These are phyloP conservation scores for maize (Zea mays) DNA, from an alignment of 176 grass and related monocot genomes.

Conservation along the genomic window DNA sequence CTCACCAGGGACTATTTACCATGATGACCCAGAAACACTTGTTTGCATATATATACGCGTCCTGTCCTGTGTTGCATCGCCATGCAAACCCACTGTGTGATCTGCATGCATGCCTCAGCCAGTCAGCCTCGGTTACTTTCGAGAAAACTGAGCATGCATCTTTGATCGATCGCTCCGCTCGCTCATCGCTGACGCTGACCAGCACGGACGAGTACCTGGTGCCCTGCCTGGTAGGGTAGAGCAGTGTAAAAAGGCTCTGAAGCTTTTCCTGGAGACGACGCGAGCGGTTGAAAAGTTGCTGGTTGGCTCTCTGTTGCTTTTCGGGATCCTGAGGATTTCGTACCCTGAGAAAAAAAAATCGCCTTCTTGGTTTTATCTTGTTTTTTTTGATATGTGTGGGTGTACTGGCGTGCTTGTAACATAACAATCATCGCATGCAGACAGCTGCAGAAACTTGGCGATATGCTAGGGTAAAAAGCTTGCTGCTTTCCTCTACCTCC, in stretches of 20 bases:
- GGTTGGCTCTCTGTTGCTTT: constrained; percentile 9
- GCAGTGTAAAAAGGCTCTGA: constrained; percentile 26
- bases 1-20: constrained; percentile 39
- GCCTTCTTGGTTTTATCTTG: not conserved
- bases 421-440: constrained; percentile 31
- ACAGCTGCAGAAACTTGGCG: not conserved
- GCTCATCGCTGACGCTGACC: not conserved
- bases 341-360: not conserved
- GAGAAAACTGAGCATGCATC: constrained; percentile 26
- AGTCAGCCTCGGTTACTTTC: constrained; percentile 19
- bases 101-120: not conserved
- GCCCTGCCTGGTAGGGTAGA: constrained; percentile 15
- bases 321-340: not conserved
- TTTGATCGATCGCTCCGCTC: constrained; percentile 15
- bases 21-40: constrained; percentile 37
- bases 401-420: not conserved
- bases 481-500: not conserved
- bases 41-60: constrained; percentile 27
- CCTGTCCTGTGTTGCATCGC: constrained; percentile 3
- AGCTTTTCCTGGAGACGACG: constrained; percentile 10
- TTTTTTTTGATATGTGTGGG: not conserved
- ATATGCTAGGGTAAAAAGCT: not conserved
- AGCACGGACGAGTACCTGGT: not conserved
- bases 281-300: constrained; percentile 6
- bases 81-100: constrained; percentile 1